Conservation (phyloP, 2,329 filamentous ascomycete species). For the Emmonsiellopsis sp. region DNA sequence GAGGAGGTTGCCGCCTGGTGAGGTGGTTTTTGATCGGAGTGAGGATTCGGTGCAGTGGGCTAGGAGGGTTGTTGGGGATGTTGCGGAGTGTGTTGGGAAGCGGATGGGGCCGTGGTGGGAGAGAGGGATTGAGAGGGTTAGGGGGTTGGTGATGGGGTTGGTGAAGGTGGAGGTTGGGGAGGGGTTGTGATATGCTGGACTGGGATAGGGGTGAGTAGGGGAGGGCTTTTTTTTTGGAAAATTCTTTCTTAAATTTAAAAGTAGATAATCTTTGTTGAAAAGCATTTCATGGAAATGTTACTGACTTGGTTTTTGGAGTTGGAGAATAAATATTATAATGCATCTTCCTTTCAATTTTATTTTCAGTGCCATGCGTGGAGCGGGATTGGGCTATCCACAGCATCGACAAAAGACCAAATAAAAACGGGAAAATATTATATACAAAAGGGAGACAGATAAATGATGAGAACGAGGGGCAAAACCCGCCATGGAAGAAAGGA, state of each 20-base stretch:
- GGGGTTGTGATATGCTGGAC: neutral
- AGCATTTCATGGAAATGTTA: too few relatives aligned
- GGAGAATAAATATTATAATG: too few relatives aligned
- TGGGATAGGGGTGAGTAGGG: neutral
- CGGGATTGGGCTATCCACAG: too few relatives aligned
- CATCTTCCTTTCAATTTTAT: too few relatives aligned
- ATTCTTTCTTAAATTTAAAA: too few relatives aligned
- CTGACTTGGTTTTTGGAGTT: too few relatives aligned
- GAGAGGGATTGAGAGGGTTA: constrained; percentile 13
- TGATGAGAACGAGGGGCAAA: neutral
- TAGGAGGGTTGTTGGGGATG: neutral
- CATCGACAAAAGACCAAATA: too few relatives aligned
- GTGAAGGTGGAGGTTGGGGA: constrained; percentile 1
- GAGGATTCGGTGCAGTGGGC: neutral
- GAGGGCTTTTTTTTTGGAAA: too few relatives aligned
- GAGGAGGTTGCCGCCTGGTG: constrained; percentile 19
- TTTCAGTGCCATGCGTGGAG: too few relatives aligned
- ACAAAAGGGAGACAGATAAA: neutral
- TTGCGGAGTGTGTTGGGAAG: neutral
- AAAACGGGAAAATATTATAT: neutral
- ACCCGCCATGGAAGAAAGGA: neutral
- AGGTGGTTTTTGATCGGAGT: constrained; percentile 22
- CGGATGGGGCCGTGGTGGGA: constrained; percentile 3
- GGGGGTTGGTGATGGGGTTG: neutral
- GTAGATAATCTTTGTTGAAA: too few relatives aligned